Conservation (phyloP, 73 alveolate species). For the Paramecium sonneborni region DNA sequence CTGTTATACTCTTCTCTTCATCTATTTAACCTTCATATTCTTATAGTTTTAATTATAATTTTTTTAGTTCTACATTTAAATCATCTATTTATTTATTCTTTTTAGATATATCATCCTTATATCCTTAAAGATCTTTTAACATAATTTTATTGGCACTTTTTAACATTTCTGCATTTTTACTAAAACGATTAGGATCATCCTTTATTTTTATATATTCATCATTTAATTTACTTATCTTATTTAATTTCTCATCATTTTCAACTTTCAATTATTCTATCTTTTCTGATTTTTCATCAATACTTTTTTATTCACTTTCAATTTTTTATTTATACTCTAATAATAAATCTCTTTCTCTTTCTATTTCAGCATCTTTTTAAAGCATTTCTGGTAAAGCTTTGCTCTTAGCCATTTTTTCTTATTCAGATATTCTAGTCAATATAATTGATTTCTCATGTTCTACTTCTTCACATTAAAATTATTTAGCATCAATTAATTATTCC, state of each 20-base stretch:
- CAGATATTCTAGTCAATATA: background rate
- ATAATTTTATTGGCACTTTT: slow-evolving; percentile 71
- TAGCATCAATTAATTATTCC: slow-evolving; percentile 73
- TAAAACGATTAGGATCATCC: slow-evolving; percentile 81
- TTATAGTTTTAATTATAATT: background rate
- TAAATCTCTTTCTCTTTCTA: slow-evolving; percentile 70
- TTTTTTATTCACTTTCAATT: slow-evolving; percentile 58
- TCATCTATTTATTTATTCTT: slow-evolving; percentile 64
- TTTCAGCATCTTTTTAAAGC: slow-evolving; percentile 71
- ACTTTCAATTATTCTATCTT: slow-evolving; percentile 29
- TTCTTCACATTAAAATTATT: slow-evolving; percentile 74
- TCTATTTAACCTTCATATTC: slow-evolving; percentile 49
- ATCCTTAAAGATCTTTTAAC: slow-evolving; percentile 70
- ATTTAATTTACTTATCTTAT: slow-evolving; percentile 70
- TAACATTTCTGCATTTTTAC: slow-evolving; percentile 81
- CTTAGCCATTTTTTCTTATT: slow-evolving; percentile 22
- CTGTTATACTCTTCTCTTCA: slow-evolving; percentile 42
- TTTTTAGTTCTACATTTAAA: background rate
- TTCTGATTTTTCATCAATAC: slow-evolving; percentile 46
- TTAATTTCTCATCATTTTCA: slow-evolving; percentile 70
- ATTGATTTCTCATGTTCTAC: slow-evolving; percentile 67
- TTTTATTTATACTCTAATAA: slow-evolving; percentile 63
- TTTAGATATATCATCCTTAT: slow-evolving; percentile 69
- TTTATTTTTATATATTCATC: slow-evolving; percentile 73
- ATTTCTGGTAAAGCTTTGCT: slow-evolving; percentile 61